Evolutionary conservation across 2,329 filamentous ascomycete genomes (phyloP).

Genomic region (Aspergillus sp.): DNA sequence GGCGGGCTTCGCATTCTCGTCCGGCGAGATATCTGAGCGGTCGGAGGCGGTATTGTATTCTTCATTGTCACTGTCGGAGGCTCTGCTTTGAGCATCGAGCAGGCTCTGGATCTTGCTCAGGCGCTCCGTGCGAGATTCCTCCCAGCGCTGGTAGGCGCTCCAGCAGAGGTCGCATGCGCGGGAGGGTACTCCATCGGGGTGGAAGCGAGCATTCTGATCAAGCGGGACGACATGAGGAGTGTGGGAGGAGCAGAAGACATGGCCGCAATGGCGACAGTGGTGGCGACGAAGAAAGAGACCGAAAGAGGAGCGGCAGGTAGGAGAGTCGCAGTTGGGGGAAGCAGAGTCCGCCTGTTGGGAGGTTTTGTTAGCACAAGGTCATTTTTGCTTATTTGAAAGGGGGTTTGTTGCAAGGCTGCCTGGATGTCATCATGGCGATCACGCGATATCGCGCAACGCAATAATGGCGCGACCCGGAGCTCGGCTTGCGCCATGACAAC

Average conservation of each 20-base stretch:
- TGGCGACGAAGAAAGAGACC: slow-evolving; percentile 64
- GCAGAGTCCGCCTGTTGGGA: slow-evolving; percentile 57
- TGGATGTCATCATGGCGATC: slow-evolving; percentile 21
- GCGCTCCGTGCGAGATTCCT: slow-evolving; percentile 50
- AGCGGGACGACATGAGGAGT: slow-evolving; percentile 59
- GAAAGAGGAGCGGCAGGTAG: slow-evolving; percentile 61
- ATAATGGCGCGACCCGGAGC: slow-evolving; percentile 26
- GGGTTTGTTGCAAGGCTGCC: slow-evolving; percentile 1
- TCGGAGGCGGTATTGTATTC: slow-evolving; percentile 19
- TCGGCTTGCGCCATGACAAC: slow-evolving; percentile 24
- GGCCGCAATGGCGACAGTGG: slow-evolving; percentile 67
- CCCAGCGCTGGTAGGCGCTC: slow-evolving; percentile 60
- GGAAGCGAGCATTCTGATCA: slow-evolving; percentile 65
- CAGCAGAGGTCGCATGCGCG: slow-evolving; percentile 64
- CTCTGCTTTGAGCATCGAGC: slow-evolving; percentile 33
- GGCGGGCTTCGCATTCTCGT: slow-evolving; percentile 25
- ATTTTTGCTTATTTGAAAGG: neutral
- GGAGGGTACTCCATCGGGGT: slow-evolving; percentile 58
- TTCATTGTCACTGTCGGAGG: slow-evolving; percentile 24
- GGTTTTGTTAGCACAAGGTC: slow-evolving; percentile 19
- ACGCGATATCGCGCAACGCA: slow-evolving; percentile 30
- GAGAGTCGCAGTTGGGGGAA: slow-evolving; percentile 58
- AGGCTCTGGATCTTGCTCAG: slow-evolving; percentile 53
- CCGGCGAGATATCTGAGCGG: slow-evolving; percentile 25
- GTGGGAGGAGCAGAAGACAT: slow-evolving; percentile 65